These are phyloP conservation scores for Saprolegnia diclina DNA, from an alignment of 352 stramenopile genomes.

Conservation along the genomic window DNA sequence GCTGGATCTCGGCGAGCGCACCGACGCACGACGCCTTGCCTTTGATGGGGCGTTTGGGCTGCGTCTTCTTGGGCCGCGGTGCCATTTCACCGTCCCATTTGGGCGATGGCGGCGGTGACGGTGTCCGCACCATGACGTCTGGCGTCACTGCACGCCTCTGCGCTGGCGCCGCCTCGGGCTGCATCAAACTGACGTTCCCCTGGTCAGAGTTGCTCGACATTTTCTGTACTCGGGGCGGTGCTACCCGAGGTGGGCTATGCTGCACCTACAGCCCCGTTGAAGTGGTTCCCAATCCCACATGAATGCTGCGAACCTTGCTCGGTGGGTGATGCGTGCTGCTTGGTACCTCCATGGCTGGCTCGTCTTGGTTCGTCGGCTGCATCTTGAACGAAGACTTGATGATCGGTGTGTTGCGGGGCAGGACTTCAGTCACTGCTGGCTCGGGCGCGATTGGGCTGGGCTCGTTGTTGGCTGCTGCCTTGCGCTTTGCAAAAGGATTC, in stretches of 20 bases:
- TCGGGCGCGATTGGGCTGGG: not conserved
- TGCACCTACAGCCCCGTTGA: not conserved
- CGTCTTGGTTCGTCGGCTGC: slow-evolving; percentile 22
- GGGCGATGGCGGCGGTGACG: not conserved
- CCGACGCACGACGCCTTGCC: slow-evolving; percentile 38
- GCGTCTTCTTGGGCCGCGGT: slow-evolving; percentile 3
- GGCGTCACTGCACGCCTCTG: not conserved
- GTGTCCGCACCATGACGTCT: not conserved
- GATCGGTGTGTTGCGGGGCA: not conserved
- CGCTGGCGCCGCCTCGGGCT: not conserved
- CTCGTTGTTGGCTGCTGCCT: slow-evolving; percentile 28
- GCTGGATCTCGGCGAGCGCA: slow-evolving; percentile 60
- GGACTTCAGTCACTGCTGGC: slow-evolving; percentile 1
- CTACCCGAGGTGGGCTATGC: not conserved
- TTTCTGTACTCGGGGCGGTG: not conserved
- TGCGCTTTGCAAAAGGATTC: slow-evolving; percentile 63
- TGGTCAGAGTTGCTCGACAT: not conserved
- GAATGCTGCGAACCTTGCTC: not conserved
- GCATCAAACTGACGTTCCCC: too few relatives aligned
- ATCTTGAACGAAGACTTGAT: slow-evolving; percentile 27
- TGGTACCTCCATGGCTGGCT: not conserved
- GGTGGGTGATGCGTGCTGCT: not conserved
- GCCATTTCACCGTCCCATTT: slow-evolving; percentile 5
- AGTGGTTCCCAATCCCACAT: not conserved
- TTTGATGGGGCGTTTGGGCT: slow-evolving; percentile 28